These are phyloP conservation scores for Salix arbutifolia DNA, from an alignment of 345 rosid genomes.

Conservation along the genomic window DNA sequence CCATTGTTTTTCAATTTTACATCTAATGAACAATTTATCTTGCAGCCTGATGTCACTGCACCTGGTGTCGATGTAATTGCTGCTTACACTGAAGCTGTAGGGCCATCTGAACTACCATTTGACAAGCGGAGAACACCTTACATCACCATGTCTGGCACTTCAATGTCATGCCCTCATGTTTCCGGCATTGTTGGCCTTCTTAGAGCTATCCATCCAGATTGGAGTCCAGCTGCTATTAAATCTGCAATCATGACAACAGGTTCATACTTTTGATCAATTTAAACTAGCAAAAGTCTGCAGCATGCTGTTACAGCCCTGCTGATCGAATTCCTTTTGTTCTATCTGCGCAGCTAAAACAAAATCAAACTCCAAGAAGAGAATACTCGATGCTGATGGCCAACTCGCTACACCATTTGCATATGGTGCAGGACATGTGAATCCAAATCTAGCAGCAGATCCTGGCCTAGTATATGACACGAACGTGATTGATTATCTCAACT, in stretches of 20 bases:
- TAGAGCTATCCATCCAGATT: conserved; percentile 35
- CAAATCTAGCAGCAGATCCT: conserved; percentile 24
- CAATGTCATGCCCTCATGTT: conserved; percentile 37
- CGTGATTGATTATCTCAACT: conserved; percentile 13
- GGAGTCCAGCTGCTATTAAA: conserved; percentile 47
- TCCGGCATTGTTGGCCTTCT: conserved; percentile 40
- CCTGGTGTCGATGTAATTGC: conserved; percentile 46
- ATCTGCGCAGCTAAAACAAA: conserved; percentile 1
- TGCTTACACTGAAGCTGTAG: conserved; percentile 24
- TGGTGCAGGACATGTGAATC: conserved; percentile 29
- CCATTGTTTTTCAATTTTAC: background rate
- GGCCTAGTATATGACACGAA: conserved; percentile 29
- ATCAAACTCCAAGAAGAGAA: conserved; percentile 5
- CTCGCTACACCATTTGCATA: conserved; percentile 22
- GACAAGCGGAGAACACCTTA: conserved; percentile 13
- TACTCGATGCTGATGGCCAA: background rate
- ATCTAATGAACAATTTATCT: background rate
- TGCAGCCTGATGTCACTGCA: conserved; percentile 54
- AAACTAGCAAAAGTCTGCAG: no score
- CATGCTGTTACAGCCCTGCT: no score
- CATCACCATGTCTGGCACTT: conserved; percentile 29
- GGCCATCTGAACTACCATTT: background rate
- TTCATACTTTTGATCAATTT: background rate
- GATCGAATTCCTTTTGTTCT: background rate
- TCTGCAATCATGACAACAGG: conserved; percentile 51